These are phyloP conservation scores for Ilex paraguariensis DNA, from an alignment of 305 asterid genomes.

Conservation along the genomic window DNA sequence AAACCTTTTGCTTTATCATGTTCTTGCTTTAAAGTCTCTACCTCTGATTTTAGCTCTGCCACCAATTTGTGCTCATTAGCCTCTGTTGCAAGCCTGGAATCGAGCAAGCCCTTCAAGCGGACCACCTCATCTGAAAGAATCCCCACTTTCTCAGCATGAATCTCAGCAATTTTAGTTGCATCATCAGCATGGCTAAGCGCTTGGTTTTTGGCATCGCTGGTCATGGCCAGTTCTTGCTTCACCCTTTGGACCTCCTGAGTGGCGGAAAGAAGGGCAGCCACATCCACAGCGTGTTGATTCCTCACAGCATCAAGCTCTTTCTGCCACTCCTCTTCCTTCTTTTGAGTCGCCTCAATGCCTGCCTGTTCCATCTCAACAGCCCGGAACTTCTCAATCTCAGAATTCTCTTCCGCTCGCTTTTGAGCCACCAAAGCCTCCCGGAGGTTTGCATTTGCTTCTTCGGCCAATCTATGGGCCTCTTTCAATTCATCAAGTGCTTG, in stretches of 20 bases:
- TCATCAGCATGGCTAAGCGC: constrained; percentile 87
- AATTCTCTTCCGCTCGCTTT: constrained; percentile 77
- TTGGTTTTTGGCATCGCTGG: constrained; percentile 78
- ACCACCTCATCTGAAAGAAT: constrained; percentile 73
- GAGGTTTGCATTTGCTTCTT: constrained; percentile 80
- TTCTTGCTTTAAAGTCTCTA: constrained; percentile 49
- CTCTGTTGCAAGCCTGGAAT: constrained; percentile 52
- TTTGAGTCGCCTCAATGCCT: constrained; percentile 77
- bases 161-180: constrained; percentile 75
- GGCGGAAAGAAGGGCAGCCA: constrained; percentile 69
- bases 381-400: constrained; percentile 87
- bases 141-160: constrained; percentile 69
- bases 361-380: constrained; percentile 92
- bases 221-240: constrained; percentile 71
- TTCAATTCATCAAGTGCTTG: constrained; percentile 68
- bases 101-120: constrained; percentile 57
- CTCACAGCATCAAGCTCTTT: constrained; percentile 72
- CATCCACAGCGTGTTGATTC: constrained; percentile 77
- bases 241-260: constrained; percentile 69
- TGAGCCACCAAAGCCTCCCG: constrained; percentile 75
- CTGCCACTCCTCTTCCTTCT: constrained; percentile 78
- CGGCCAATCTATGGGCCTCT: constrained; percentile 60
- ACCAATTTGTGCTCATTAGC: constrained; percentile 51
- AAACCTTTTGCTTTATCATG: constrained; percentile 47
- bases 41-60: constrained; percentile 59